Conservation (phyloP, 2,329 filamentous ascomycete genomes). For the Lasiodiplodia sp. region DNA sequence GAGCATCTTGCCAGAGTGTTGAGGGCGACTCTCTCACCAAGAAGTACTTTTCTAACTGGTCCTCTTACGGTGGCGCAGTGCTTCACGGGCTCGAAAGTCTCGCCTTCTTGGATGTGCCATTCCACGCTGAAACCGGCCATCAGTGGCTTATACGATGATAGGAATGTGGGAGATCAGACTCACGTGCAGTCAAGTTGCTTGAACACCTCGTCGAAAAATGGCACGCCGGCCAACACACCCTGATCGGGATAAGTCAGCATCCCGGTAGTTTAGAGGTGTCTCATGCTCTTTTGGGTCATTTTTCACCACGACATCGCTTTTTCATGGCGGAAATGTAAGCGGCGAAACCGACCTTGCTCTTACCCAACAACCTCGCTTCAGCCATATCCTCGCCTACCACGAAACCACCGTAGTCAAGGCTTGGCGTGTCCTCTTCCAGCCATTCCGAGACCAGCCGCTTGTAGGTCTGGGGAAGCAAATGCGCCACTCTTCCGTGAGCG, state of each 20-base stretch:
- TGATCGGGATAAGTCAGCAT: slow-evolving; percentile 36
- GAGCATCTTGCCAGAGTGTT: slow-evolving; percentile 92
- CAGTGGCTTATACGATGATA: neutral
- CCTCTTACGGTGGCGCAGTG: slow-evolving; percentile 83
- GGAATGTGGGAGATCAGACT: slow-evolving; percentile 39
- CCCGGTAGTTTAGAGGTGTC: neutral
- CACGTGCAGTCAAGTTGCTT: slow-evolving; percentile 82
- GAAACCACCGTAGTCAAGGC: slow-evolving; percentile 96
- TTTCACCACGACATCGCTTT: neutral
- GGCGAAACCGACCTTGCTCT: slow-evolving; percentile 56
- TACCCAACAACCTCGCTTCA: slow-evolving; percentile 62
- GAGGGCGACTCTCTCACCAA: slow-evolving; percentile 92
- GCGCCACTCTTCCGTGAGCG: slow-evolving; percentile 65
- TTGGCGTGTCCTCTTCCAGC: slow-evolving; percentile 96
- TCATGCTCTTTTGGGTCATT: slow-evolving; percentile 6
- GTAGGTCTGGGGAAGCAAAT: slow-evolving; percentile 86
- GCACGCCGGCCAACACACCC: slow-evolving; percentile 88
- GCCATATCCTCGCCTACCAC: slow-evolving; percentile 77
- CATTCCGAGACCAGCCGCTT: slow-evolving; percentile 81
- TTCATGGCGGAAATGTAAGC: slow-evolving; percentile 4
- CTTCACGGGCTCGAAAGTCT: slow-evolving; percentile 67
- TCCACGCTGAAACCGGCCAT: slow-evolving; percentile 64
- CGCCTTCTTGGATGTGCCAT: slow-evolving; percentile 84
- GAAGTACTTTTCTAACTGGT: slow-evolving; percentile 80
- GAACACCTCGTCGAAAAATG: slow-evolving; percentile 96